phyloP scores from a whole-genome alignment of 495 filamentous ascomycete species.

The Aspergillus affinis region DNA sequence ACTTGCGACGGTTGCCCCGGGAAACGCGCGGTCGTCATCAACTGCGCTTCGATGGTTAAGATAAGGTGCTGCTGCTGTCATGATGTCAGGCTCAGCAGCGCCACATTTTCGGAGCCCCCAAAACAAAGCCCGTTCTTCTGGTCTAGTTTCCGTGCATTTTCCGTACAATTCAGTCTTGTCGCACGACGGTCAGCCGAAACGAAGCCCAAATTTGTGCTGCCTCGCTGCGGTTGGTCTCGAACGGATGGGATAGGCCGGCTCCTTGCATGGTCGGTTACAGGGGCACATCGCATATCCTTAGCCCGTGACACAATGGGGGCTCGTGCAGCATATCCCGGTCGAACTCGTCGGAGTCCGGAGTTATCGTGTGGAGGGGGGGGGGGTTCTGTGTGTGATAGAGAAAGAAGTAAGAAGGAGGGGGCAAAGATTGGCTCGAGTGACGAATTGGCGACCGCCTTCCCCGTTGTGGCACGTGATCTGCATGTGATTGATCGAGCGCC shows the following conservation, averaged over 20 bases:
- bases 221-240: neutral
- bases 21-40: constrained; percentile 5
- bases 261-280: neutral
- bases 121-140: neutral
- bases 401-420: neutral
- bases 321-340: neutral
- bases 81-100: constrained; percentile 9
- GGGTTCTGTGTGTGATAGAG: neutral
- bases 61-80: neutral
- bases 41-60: neutral
- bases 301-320: neutral
- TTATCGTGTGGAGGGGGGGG: neutral
- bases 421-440: too few relatives aligned
- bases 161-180: neutral
- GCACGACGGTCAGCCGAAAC: neutral
- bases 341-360: neutral
- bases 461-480: neutral
- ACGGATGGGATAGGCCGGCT: neutral
- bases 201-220: too few relatives aligned
- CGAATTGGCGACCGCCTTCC: neutral
- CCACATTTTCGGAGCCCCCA: neutral
- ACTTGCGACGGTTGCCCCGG: constrained; percentile 16
- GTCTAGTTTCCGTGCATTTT: neutral
- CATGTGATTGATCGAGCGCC: neutral
- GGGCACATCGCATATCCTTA: neutral